Conservation (phyloP, 768 basidiomycete species). For the Mycena epipterygia region DNA sequence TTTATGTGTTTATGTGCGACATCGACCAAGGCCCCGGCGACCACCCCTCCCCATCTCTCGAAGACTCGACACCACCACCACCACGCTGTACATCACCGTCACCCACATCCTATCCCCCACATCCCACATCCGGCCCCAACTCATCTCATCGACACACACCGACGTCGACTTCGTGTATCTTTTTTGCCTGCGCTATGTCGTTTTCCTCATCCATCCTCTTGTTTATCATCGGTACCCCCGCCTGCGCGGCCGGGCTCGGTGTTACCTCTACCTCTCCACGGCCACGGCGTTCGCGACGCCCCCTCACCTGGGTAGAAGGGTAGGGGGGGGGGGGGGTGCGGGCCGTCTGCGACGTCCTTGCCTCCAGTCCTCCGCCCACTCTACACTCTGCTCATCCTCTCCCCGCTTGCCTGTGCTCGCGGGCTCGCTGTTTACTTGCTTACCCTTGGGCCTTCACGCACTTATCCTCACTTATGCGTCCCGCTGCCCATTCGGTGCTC, state of each 20-base stretch:
- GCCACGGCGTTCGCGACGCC: not conserved
- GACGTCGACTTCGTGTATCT: not conserved
- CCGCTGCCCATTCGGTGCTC: too few species aligned
- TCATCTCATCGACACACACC: too few species aligned
- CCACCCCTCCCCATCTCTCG: constrained; percentile 18
- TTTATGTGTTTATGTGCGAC: too few species aligned
- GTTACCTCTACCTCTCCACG: not conserved
- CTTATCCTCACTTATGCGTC: constrained; percentile 22
- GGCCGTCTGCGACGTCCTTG: constrained; percentile 19
- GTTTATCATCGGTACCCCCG: too few species aligned
- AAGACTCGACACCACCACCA: too few species aligned
- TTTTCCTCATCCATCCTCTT: not conserved
- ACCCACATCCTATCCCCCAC: too few species aligned
- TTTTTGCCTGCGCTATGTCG: not conserved
- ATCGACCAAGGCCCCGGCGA: too few species aligned
- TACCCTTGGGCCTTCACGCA: not conserved
- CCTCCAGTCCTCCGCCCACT: not conserved
- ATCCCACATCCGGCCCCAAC: too few species aligned
- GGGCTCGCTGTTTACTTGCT: too few species aligned
- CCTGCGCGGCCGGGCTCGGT: too few species aligned
- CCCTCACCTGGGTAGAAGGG: too few species aligned
- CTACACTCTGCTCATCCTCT: constrained; percentile 2
- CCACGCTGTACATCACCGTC: constrained; percentile 33
- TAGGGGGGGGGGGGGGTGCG: not conserved
- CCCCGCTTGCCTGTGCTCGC: not conserved